Percentiles rank a stretch among this genome's conserved stretches.
Evolutionary conservation across 2,329 filamentous ascomycete genomes (phyloP).

Genomic region (Fusarium sp.): DNA sequence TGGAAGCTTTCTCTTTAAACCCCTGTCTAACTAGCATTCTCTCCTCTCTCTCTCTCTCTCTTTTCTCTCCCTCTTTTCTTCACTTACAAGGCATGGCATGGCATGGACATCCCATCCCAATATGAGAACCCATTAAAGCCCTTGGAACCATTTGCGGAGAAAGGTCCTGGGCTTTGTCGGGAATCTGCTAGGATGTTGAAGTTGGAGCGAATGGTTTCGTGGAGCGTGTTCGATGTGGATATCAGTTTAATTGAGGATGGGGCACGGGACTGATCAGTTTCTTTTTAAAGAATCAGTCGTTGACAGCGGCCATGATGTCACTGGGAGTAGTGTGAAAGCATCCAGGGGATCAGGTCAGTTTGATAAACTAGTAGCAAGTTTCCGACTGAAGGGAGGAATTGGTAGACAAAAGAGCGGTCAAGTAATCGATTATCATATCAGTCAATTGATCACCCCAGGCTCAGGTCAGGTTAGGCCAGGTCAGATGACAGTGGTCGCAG

Average conservation of each 20-base stretch:
- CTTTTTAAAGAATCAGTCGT: conserved; percentile 21
- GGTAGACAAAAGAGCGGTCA: conserved; percentile 27
- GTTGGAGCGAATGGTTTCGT: conserved; percentile 27
- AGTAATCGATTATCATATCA: neutral
- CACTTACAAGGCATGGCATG: conserved; percentile 6
- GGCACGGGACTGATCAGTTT: conserved; percentile 18
- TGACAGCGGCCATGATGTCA: conserved; percentile 31
- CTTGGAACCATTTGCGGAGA: conserved; percentile 13
- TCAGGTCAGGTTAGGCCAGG: neutral
- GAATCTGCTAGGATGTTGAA: conserved; percentile 4
- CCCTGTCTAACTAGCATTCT: neutral
- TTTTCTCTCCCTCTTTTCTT: neutral
- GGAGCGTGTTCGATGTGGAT: conserved; percentile 38
- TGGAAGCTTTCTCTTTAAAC: neutral
- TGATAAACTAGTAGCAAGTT: neutral
- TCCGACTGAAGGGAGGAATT: neutral
- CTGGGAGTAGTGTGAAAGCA: neutral
- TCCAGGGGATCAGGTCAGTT: conserved; percentile 5
- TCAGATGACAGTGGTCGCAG: conserved; percentile 22
- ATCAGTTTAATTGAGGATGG: conserved; percentile 36
- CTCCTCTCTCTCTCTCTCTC: neutral
- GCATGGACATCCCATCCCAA: neutral
- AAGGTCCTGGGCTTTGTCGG: neutral
- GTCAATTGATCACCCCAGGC: neutral
- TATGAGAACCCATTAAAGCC: conserved; percentile 18